phyloP scores from a whole-genome alignment of 2,329 filamentous ascomycete genomes.

The Metarhizium sp. region DNA sequence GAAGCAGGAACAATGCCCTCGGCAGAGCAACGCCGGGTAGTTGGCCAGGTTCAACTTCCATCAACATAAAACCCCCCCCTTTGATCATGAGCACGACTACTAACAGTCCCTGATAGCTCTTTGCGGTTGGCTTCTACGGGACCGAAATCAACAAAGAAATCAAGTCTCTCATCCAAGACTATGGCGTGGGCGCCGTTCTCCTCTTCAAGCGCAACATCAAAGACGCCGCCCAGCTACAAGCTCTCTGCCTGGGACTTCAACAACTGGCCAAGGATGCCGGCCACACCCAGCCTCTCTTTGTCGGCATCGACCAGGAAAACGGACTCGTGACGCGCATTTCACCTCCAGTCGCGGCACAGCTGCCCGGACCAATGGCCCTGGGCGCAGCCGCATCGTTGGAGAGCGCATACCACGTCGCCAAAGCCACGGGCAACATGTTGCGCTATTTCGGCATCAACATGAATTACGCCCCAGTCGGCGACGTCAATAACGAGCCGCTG shows the following conservation, averaged over 20 bases:
- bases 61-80: neutral
- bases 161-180: constrained; percentile 15
- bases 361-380: constrained; percentile 16
- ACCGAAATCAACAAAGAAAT: constrained; percentile 12
- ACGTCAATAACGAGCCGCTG: constrained; percentile 17
- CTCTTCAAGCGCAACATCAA: constrained; percentile 18
- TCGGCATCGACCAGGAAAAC: constrained; percentile 19
- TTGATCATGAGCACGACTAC: no score
- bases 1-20: neutral
- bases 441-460: constrained; percentile 18
- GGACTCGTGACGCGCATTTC: constrained; percentile 17
- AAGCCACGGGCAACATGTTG: constrained; percentile 13
- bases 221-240: constrained; percentile 12
- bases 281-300: constrained; percentile 15
- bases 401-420: constrained; percentile 9
- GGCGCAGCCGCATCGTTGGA: constrained; percentile 12
- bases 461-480: constrained; percentile 18
- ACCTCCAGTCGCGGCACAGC: constrained; percentile 14
- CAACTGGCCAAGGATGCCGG: constrained; percentile 14
- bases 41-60: constrained; percentile 2
- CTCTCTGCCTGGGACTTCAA: constrained; percentile 15
- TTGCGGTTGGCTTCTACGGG: constrained; percentile 17
- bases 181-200: constrained; percentile 16
- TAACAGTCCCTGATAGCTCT: constrained; percentile 10
- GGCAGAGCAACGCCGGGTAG: constrained; percentile 1